These are phyloP conservation scores for Malus hybrid DNA, from an alignment of 331 rosid genomes.

Conservation along the genomic window DNA sequence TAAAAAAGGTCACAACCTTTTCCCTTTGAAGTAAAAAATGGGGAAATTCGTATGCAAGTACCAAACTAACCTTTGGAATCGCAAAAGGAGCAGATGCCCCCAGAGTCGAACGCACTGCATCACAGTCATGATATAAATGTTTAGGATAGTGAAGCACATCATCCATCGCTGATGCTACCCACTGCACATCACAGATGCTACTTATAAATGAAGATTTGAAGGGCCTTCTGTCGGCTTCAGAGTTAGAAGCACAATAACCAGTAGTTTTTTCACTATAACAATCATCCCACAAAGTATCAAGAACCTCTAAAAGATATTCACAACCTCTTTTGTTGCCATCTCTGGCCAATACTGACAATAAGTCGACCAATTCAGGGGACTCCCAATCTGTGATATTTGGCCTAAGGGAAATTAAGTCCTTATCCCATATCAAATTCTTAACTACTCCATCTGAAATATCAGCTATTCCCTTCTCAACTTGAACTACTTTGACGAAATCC, in stretches of 20 bases:
- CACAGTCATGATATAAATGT: conserved; percentile 70
- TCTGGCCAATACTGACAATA: conserved; percentile 46
- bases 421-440: conserved; percentile 46
- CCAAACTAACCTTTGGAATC: conserved; percentile 74
- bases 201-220: conserved; percentile 68
- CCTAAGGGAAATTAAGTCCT: conserved; percentile 52
- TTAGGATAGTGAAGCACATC: conserved; percentile 64
- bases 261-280: conserved; percentile 58
- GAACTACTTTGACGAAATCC: conserved; percentile 61
- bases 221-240: conserved; percentile 31
- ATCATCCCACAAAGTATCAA: conserved; percentile 85
- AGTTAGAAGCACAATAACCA: conserved; percentile 38
- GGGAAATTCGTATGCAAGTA: background rate
- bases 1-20: no score
- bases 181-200: conserved; percentile 53
- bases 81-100: conserved; percentile 80
- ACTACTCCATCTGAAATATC: conserved; percentile 36
- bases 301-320: conserved; percentile 58
- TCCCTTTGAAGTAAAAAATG: no score
- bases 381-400: conserved; percentile 77
- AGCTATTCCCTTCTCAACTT: conserved; percentile 52
- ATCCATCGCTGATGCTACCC: conserved; percentile 74
- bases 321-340: conserved; percentile 47
- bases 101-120: conserved; percentile 60
- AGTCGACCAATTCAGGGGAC: conserved; percentile 59